phyloP scores from a whole-genome alignment of 2,329 filamentous ascomycete genomes.

The Colletotrichum melonis region DNA sequence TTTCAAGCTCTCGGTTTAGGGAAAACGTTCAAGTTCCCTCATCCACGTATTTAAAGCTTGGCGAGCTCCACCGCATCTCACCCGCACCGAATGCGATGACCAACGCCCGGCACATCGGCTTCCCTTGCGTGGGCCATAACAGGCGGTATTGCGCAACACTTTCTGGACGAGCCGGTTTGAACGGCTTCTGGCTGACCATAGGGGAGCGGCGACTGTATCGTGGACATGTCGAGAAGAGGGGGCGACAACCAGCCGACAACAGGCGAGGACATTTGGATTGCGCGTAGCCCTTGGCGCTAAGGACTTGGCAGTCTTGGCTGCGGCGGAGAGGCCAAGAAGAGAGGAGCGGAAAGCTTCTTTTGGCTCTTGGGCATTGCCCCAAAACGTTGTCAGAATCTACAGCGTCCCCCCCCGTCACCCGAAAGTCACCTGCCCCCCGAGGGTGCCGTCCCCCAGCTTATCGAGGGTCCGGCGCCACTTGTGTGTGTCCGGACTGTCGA shows the following conservation, averaged over 20 bases:
- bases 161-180: slow-evolving; percentile 31
- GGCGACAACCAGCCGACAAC: background rate
- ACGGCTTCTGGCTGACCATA: slow-evolving; percentile 28
- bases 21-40: background rate
- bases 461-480: background rate
- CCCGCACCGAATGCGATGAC: background rate
- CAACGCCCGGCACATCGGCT: slow-evolving; percentile 27
- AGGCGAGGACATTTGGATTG: slow-evolving; percentile 28
- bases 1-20: background rate
- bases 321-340: slow-evolving; percentile 36
- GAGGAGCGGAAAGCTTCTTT: slow-evolving; percentile 37
- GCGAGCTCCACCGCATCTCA: slow-evolving; percentile 1
- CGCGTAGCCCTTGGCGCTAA: slow-evolving; percentile 35
- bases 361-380: slow-evolving; percentile 27
- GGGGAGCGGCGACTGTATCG: slow-evolving; percentile 12
- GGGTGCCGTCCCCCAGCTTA: slow-evolving; percentile 2
- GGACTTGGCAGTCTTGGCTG: slow-evolving; percentile 34
- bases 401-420: background rate
- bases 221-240: slow-evolving; percentile 17
- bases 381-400: background rate
- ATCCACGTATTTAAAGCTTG: slow-evolving; percentile 8
- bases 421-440: slow-evolving; percentile 11
- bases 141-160: slow-evolving; percentile 33
- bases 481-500: background rate
- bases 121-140: slow-evolving; percentile 30